Conservation (phyloP, 768 basidiomycete genomes). For the Termitomyces sp. region DNA sequence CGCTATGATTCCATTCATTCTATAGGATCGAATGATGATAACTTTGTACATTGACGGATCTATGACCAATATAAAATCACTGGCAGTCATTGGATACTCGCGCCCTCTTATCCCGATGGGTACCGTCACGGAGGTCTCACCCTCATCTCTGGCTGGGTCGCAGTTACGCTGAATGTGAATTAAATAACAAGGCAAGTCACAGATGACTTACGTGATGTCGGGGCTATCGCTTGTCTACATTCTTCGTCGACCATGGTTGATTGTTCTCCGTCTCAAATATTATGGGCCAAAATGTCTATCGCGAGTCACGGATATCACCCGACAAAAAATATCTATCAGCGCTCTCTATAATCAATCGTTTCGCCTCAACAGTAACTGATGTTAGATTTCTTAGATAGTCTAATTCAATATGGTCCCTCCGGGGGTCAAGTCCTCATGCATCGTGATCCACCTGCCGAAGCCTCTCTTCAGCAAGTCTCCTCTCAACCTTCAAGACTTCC, state of each 20-base stretch:
- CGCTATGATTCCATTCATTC: constrained; percentile 76
- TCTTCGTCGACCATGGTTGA: too few relatives aligned
- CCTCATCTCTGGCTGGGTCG: not conserved
- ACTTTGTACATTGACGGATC: not conserved
- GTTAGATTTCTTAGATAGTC: not conserved
- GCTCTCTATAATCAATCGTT: not conserved
- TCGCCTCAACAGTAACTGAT: not conserved
- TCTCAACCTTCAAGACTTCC: constrained; percentile 46
- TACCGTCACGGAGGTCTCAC: not conserved
- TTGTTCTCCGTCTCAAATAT: too few relatives aligned
- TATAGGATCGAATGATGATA: constrained; percentile 28
- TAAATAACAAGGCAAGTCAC: too few relatives aligned
- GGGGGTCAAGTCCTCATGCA: not conserved
- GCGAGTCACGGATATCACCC: too few relatives aligned
- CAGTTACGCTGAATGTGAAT: not conserved
- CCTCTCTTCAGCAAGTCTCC: constrained; percentile 9
- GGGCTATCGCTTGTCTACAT: too few relatives aligned
- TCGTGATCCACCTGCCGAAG: not conserved
- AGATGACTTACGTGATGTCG: too few relatives aligned
- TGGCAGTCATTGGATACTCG: not conserved
- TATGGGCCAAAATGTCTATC: too few relatives aligned
- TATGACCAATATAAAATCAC: not conserved
- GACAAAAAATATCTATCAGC: too few relatives aligned
- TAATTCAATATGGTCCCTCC: not conserved
- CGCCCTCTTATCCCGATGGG: not conserved